Evolutionary conservation across 768 basidiomycete species (phyloP).

Genomic region (Suillus discolor): DNA sequence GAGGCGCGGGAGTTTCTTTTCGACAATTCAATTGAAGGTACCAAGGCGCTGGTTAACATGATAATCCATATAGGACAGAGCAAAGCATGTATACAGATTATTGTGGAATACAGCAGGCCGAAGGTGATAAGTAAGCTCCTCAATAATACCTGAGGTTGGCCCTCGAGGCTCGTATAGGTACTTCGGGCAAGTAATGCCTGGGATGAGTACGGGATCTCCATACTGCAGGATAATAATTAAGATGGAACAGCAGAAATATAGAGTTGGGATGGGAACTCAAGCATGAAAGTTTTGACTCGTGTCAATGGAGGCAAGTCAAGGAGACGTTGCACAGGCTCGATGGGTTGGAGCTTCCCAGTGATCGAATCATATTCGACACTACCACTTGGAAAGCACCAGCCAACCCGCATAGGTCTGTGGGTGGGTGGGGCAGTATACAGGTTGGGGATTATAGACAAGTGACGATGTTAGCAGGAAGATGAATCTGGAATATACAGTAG

Average conservation of each 20-base stretch:
- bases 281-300: not conserved
- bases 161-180: not conserved
- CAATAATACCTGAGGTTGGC: not conserved
- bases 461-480: no score
- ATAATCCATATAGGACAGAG: no score
- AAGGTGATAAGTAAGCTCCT: not conserved
- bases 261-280: not conserved
- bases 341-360: not conserved
- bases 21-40: no score
- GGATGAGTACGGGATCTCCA: not conserved
- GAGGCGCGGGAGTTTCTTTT: no score
- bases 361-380: not conserved
- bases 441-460: no score
- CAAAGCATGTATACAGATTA: no score
- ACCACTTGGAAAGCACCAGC: not conserved
- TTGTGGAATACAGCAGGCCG: no score
- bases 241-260: not conserved
- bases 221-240: not conserved
- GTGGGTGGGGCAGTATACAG: not conserved
- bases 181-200: not conserved
- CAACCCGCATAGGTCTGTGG: not conserved
- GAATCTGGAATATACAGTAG: no score
- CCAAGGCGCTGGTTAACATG: no score
- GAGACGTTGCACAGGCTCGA: not conserved
- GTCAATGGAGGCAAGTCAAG: not conserved